These are phyloP conservation scores for Starmerella riodocensis DNA, from an alignment of 805 yeast genomes.

Conservation along the genomic window DNA sequence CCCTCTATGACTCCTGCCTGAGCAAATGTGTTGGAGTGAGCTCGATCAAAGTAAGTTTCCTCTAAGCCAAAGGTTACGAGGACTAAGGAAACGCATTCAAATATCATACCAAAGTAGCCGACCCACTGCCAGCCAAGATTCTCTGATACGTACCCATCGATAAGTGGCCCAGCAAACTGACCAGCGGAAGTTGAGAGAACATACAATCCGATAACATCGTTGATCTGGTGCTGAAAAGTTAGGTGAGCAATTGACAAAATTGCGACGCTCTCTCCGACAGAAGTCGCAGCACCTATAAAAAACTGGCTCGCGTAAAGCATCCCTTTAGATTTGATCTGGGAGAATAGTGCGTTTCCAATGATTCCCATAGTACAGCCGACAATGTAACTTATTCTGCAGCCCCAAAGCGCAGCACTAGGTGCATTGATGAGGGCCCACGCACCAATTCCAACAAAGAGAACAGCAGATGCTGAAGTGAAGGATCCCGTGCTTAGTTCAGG, in stretches of 20 bases:
- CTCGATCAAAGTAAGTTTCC: slow-evolving; percentile 43
- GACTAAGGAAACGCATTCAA: slow-evolving; percentile 43
- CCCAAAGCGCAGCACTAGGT: slow-evolving; percentile 56
- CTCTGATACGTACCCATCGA: slow-evolving; percentile 57
- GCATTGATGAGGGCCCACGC: slow-evolving; percentile 49
- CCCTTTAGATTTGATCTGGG: slow-evolving; percentile 38
- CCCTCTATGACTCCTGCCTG: slow-evolving; percentile 1
- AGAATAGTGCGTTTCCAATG: slow-evolving; percentile 60
- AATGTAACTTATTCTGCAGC: slow-evolving; percentile 50
- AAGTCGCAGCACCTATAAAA: slow-evolving; percentile 61
- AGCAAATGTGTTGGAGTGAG: slow-evolving; percentile 10
- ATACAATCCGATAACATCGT: slow-evolving; percentile 56
- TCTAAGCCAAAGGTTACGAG: slow-evolving; percentile 48
- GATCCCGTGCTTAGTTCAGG: slow-evolving; percentile 47
- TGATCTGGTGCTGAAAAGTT: slow-evolving; percentile 64
- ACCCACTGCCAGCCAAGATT: slow-evolving; percentile 60
- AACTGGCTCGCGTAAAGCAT: slow-evolving; percentile 61
- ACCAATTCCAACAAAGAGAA: slow-evolving; percentile 55
- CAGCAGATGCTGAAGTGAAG: slow-evolving; percentile 73
- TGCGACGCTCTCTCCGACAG: slow-evolving; percentile 65
- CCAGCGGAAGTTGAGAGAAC: slow-evolving; percentile 65
- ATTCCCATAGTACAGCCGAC: slow-evolving; percentile 48
- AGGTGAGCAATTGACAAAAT: slow-evolving; percentile 51
- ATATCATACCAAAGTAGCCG: slow-evolving; percentile 52
- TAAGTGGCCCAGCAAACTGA: slow-evolving; percentile 63